Evolutionary conservation across 2,329 filamentous ascomycete genomes (phyloP).

Genomic region (Zymoseptoria tritici): DNA sequence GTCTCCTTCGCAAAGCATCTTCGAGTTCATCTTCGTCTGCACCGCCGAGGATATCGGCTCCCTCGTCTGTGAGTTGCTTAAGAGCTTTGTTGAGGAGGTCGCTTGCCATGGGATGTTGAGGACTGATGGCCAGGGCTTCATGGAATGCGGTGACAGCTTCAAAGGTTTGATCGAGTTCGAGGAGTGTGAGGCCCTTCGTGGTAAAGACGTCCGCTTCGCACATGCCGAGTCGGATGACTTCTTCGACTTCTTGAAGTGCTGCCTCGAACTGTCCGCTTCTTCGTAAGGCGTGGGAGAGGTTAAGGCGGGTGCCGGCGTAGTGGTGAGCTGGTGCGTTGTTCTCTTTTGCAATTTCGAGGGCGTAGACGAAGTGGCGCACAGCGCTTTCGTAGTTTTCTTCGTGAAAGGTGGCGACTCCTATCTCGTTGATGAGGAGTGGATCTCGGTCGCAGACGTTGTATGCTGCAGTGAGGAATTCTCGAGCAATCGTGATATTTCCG

Average conservation of each 20-base stretch:
- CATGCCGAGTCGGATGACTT: conserved; percentile 69
- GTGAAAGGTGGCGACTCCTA: conserved; percentile 93
- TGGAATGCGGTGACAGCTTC: conserved; percentile 78
- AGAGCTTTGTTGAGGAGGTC: conserved; percentile 68
- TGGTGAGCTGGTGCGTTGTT: conserved; percentile 68
- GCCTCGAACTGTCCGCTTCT: conserved; percentile 61
- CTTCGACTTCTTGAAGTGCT: conserved; percentile 74
- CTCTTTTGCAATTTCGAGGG: conserved; percentile 68
- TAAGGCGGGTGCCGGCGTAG: conserved; percentile 77
- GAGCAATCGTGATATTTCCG: conserved; percentile 87
- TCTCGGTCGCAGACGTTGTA: conserved; percentile 77
- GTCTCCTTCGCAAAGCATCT: conserved; percentile 11
- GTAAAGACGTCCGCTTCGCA: conserved; percentile 73
- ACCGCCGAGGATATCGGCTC: conserved; percentile 39
- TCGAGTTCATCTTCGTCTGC: conserved; percentile 33
- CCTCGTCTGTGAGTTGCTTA: conserved; percentile 49
- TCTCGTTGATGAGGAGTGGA: conserved; percentile 86
- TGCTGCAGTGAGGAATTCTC: conserved; percentile 88
- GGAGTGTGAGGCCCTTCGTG: conserved; percentile 74
- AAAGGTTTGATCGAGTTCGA: conserved; percentile 66
- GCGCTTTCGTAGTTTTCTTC: conserved; percentile 72
- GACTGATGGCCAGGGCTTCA: conserved; percentile 70
- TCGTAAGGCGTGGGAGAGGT: conserved; percentile 81
- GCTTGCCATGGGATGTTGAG: conserved; percentile 74
- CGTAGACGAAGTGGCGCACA: conserved; percentile 67